phyloP scores from a whole-genome alignment of 2,329 filamentous ascomycete genomes.

The Xylariaceae sp. region DNA sequence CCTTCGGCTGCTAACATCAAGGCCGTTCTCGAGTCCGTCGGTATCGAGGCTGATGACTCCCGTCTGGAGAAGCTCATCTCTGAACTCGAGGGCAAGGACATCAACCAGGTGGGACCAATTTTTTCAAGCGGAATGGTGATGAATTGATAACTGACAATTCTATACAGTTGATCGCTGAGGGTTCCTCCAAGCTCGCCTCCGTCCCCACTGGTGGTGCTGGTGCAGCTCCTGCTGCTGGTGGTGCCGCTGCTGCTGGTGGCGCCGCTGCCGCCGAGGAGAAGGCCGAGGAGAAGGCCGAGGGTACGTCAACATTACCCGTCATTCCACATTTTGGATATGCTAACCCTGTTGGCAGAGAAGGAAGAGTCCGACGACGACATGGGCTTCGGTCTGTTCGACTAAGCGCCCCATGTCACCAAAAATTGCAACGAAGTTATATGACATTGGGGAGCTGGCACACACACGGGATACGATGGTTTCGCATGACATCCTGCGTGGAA shows the following conservation, averaged over 20 bases:
- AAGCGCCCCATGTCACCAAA: constrained; percentile 38
- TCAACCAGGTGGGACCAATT: constrained; percentile 70
- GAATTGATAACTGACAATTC: constrained; percentile 19
- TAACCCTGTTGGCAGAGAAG: constrained; percentile 42
- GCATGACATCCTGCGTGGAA: constrained; percentile 29
- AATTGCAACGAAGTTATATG: constrained; percentile 24
- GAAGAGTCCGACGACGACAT: constrained; percentile 71
- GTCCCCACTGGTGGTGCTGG: constrained; percentile 87
- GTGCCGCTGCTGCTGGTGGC: constrained; percentile 57
- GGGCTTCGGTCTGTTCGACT: constrained; percentile 73
- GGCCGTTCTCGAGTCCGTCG: constrained; percentile 83
- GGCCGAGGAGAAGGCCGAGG: constrained; percentile 60
- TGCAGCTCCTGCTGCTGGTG: constrained; percentile 63
- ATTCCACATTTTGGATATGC: not conserved
- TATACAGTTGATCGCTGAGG: constrained; percentile 78
- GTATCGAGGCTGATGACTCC: constrained; percentile 86
- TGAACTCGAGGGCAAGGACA: constrained; percentile 87
- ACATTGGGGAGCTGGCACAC: constrained; percentile 26
- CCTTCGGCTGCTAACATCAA: constrained; percentile 85
- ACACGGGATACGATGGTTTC: constrained; percentile 27
- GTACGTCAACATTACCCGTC: constrained; percentile 48
- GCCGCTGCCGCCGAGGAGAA: constrained; percentile 61
- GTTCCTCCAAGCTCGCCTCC: constrained; percentile 90
- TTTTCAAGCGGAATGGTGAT: not conserved
- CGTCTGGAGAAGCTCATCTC: constrained; percentile 80